Evolutionary conservation across 495 filamentous ascomycete genomes (phyloP), one percentile per base, ranked within the genome.

Genomic region (Parachaetomium inaequale): DNA sequence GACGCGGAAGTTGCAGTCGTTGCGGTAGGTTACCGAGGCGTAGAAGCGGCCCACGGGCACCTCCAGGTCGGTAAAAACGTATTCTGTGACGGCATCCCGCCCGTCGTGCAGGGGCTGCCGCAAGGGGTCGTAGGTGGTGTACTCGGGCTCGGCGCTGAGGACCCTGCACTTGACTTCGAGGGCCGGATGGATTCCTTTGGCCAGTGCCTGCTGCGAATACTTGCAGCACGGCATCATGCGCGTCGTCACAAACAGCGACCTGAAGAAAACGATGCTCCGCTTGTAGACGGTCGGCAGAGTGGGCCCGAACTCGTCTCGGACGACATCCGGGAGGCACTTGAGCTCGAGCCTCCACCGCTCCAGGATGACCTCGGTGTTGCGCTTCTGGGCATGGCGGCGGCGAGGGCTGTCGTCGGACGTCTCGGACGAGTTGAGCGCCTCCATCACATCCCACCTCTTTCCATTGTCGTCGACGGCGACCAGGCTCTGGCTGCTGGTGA

Each of bases 271-370:
- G 63, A 98, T 94, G 67, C 86, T 88, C 76, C 93, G 92, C 78
- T 98, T 98, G 79, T 98, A 98, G 61, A 94, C 86, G 25, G 90
- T 93, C 5, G 94, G 92, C 51, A 97, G 78, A 21, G 84, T 83
- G 32, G 85, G 79, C 36, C 81, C 85, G 66, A 91, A 83, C 64
- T 94, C 90, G 17, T 85, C 81, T 5, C 32, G 46, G 29, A 79
- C 70, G 52, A 80, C 79, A n/a, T 79, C 72, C 17, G 81, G 72
- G 36, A 70, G 59, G 57, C 75, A 72, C 63, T 87, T 88, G 62
- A 98, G 78, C 68, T 93, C 87, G 64, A 98, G 78, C 55, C 76
- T 86, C 94, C 94, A 98, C 49, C 94, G 83, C 75, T 98, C 94
- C 68, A 98, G 76, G 55, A 97, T 81, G 52, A 98, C 84, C 72